Evolutionary conservation across 139 green algal species (phyloP).

Genomic region (Haematococcus sp.): DNA sequence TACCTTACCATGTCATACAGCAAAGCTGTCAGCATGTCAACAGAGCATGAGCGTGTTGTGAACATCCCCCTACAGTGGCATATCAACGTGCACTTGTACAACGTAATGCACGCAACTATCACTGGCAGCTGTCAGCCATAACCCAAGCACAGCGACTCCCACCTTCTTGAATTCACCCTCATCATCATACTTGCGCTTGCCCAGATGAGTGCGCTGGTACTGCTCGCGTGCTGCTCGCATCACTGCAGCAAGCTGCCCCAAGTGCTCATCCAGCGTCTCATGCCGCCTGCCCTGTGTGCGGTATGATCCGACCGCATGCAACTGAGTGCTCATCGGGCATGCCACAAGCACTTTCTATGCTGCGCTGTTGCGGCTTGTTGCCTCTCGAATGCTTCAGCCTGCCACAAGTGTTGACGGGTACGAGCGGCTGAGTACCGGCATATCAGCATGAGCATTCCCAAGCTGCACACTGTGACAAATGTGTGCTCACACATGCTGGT

Average conservation of each 20-base stretch:
- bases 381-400: too few relatives aligned
- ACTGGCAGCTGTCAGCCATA: neutral
- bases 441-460: too few relatives aligned
- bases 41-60: neutral
- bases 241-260: slow-evolving; percentile 20
- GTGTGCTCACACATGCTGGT: too few relatives aligned
- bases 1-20: too few relatives aligned
- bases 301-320: neutral
- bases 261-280: slow-evolving; percentile 20
- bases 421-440: too few relatives aligned
- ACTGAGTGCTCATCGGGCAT: too few relatives aligned
- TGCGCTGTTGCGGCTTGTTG: too few relatives aligned
- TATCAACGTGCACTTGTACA: too few relatives aligned
- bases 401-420: too few relatives aligned
- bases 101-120: too few relatives aligned
- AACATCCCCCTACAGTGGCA: neutral
- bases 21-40: neutral
- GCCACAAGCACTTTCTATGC: neutral
- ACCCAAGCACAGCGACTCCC: neutral
- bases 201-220: slow-evolving; percentile 18
- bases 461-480: too few relatives aligned
- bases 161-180: slow-evolving; percentile 14
- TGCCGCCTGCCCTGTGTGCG: slow-evolving; percentile 22
- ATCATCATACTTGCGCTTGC: slow-evolving; percentile 25
- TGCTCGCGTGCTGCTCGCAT: slow-evolving; percentile 23